Evolutionary conservation across 148 eudicot species (phyloP), one percentile per base, ranked within the genome.

Genomic region (Camellia lanceoleosa): DNA sequence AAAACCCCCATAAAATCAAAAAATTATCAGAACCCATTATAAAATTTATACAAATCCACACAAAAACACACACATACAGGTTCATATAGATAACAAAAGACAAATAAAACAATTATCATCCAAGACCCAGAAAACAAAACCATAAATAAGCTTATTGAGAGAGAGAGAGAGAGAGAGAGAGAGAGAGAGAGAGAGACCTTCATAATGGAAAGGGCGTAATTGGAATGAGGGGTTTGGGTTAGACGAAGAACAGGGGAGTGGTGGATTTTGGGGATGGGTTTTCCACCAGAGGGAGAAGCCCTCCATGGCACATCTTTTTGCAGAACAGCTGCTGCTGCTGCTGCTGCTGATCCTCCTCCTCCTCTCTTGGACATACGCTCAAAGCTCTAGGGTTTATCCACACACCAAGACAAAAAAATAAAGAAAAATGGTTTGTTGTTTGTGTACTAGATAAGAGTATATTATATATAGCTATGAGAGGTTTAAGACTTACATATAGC

Each of bases 301-400:
- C 98, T 88, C 98, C 98, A 94, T 2, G 98, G 98, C 18, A 81
- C 97, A 71, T 92, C 97, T 60, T 89, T 84, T 60, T 85, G 89
- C 73, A 92, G 86, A 3, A 61, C 80, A 13, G 79, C 84, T 73
- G 38, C 38, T 30, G 38, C 38, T 30, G 38, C 38, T 30, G 38
- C 0, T 23, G 0, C 38, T 30, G 38, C 0, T 23, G 0, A 1
- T 30, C 84, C 89, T 75, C 83, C 84, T 84, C 89, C 85, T 84
- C 89, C 43, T 65, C 11, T 92, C 69, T 82, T 89, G 1, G 96
- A 93, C 94, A 91, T 92, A 16, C 43, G 43, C 79, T 19, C 30
- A 15, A 42, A 3, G 3, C n/a, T 20, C 3, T 2, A 61, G 66
- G 66, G 68, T 44, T 19, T 41, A 30, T 30, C 38, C 38, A 1